phyloP scores from a whole-genome alignment of 441 rosid genomes.

The Aquilaria agallochum region DNA sequence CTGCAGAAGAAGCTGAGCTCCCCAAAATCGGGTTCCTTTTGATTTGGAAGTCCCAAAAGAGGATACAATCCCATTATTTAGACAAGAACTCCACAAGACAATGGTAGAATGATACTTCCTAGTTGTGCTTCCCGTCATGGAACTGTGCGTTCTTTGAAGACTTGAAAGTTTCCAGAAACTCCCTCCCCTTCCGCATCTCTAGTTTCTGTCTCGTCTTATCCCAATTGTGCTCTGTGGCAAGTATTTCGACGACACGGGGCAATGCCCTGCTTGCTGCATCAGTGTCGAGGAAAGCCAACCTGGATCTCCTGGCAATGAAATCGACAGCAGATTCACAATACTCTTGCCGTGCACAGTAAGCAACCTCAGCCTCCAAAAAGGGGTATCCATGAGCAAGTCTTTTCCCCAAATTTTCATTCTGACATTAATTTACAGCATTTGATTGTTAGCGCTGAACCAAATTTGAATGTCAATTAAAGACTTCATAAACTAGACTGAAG shows the following conservation, averaged over 20 bases:
- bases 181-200: slow-evolving; percentile 57
- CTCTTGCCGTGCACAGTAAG: slow-evolving; percentile 81
- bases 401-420: slow-evolving; percentile 88
- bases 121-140: slow-evolving; percentile 76
- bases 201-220: slow-evolving; percentile 60
- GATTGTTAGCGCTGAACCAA: too few relatives aligned
- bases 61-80: neutral
- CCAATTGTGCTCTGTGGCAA: slow-evolving; percentile 75
- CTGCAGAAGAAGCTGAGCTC: slow-evolving; percentile 5
- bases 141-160: slow-evolving; percentile 91
- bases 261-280: slow-evolving; percentile 85
- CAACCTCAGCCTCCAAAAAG: slow-evolving; percentile 90
- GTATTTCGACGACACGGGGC: slow-evolving; percentile 74
- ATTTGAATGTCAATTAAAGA: too few relatives aligned
- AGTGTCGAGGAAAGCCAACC: slow-evolving; percentile 94
- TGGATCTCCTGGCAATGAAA: slow-evolving; percentile 89
- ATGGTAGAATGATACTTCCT: slow-evolving; percentile 19
- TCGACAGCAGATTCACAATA: slow-evolving; percentile 90
- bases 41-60: slow-evolving; percentile 18
- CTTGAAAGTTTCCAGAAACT: slow-evolving; percentile 83
- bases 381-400: slow-evolving; percentile 87
- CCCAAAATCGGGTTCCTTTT: slow-evolving; percentile 11
- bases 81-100: neutral
- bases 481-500: too few relatives aligned
- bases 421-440: neutral